A percentile compares a stretch with the other conserved stretches of the same genome.
phyloP scores from a whole-genome alignment of 2,329 filamentous ascomycete genomes.

The Penicillium sumatraense region DNA sequence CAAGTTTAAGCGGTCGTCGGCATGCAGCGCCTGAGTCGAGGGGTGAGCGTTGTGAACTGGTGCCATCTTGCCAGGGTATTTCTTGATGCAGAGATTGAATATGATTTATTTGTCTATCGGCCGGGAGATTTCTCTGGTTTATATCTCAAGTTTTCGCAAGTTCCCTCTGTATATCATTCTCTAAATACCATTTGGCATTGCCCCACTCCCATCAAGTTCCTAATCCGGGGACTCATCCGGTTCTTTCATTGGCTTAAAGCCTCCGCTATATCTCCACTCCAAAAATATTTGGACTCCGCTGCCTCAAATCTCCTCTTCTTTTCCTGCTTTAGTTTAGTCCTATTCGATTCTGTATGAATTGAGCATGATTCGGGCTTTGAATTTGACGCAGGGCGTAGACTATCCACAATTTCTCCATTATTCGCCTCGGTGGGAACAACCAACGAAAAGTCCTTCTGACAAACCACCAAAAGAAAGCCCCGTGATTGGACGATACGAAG shows the following conservation, averaged over 20 bases:
- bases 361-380: not conserved
- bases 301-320: not conserved
- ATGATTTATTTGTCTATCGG: too few relatives aligned
- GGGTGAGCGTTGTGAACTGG: constrained; percentile 22
- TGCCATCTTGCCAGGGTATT: constrained; percentile 17
- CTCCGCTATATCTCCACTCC: not conserved
- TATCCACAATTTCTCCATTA: not conserved
- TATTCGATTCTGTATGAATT: not conserved
- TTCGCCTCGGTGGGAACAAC: not conserved
- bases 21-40: constrained; percentile 72
- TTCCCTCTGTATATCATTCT: too few relatives aligned
- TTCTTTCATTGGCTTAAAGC: not conserved
- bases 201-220: constrained; percentile 28
- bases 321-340: constrained; percentile 1
- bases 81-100: too few relatives aligned
- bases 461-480: not conserved
- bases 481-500: not conserved
- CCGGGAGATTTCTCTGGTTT: too few relatives aligned
- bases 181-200: too few relatives aligned
- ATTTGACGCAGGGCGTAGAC: not conserved
- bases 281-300: not conserved
- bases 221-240: constrained; percentile 13
- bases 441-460: constrained; percentile 1
- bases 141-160: too few relatives aligned
- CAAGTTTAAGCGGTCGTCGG: constrained; percentile 74